Evolutionary conservation across 176 grass and related monocot species (phyloP), one percentile per base, ranked within the genome.

Genomic region (Oryza nivara): DNA sequence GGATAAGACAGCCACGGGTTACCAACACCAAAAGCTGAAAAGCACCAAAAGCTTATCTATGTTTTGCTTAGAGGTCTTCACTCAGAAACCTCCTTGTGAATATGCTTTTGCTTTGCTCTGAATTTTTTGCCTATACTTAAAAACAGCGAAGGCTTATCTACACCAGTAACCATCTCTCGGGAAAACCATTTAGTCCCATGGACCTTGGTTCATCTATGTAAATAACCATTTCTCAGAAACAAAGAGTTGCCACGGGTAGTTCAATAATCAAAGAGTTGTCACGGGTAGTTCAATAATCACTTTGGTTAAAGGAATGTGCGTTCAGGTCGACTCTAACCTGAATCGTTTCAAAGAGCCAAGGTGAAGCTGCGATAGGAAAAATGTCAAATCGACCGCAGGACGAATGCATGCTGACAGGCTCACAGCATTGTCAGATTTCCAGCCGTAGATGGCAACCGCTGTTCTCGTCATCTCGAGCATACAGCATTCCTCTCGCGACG

Each of bases 1-100:
- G 35, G 11, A 38, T 74, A 45, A 56, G 25, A 74, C 36, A 79
- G 61, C 69, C 69, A 89, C 19, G 17, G 5, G 68, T 81, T 7
- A 80, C 69, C 23, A 67, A 84, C 45, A 45, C 14, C 20, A 11
- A 19, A 17, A 2, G 1, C 15, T 6, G 30, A 32, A 32, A 32
- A 32, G 30, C 30, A 32, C 14, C 15, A 54, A 19, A 17, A 2
- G 1, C 15, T 6, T 56, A 56, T 56, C 52, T 56, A 19, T 19
- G 52, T 56, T 56, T 56, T 56, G 5, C 16, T 20, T 56, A 56
- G 16, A 52, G 14, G 14, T 52, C 49, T 52, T 52, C 15, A 52
- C 4, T 16, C 49, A 52, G 14, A 52, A 51, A 16, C 4, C 49
- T 52, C 14, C 49, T 52, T 52, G 52, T 56, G 6, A 56, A 19